phyloP scores from a whole-genome alignment of 805 yeast genomes.

The Saturnispora galanensis region DNA sequence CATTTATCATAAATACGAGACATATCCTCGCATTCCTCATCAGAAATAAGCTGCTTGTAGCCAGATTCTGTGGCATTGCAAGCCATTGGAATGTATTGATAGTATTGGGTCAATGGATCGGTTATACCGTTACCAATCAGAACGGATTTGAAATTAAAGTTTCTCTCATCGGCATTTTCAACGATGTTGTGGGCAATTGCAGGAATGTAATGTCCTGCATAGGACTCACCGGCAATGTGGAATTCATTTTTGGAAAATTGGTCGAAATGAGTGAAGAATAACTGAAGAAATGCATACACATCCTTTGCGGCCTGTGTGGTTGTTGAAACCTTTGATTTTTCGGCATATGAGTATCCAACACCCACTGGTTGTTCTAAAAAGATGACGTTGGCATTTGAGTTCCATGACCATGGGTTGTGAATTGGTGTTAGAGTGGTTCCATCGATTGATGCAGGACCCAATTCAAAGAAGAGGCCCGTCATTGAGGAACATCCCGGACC shows the following conservation, averaged over 20 bases:
- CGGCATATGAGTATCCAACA: conserved; percentile 60
- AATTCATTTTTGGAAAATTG: conserved; percentile 46
- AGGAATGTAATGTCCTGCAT: conserved; percentile 93
- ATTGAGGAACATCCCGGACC: conserved; percentile 92
- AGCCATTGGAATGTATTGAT: conserved; percentile 83
- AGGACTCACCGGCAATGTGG: conserved; percentile 90
- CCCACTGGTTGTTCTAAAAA: conserved; percentile 86
- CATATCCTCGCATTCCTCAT: conserved; percentile 72
- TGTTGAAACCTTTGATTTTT: conserved; percentile 43
- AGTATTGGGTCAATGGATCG: conserved; percentile 73
- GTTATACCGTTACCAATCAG: conserved; percentile 89
- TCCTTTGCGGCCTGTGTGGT: conserved; percentile 81
- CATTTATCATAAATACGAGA: conserved; percentile 66
- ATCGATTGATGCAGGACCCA: conserved; percentile 66
- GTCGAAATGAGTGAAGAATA: conserved; percentile 68
- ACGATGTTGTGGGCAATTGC: conserved; percentile 76
- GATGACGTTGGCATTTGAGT: conserved; percentile 72
- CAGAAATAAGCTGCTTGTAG: conserved; percentile 58
- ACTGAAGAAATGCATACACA: conserved; percentile 67
- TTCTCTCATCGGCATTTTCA: conserved; percentile 39
- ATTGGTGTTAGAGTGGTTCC: conserved; percentile 51
- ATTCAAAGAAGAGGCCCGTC: conserved; percentile 78
- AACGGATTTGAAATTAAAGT: conserved; percentile 62
- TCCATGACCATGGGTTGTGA: conserved; percentile 75
- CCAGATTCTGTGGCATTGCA: conserved; percentile 77